Evolutionary conservation across 352 stramenopile species (phyloP).

Genomic region (Phytophthora aleatoria): DNA sequence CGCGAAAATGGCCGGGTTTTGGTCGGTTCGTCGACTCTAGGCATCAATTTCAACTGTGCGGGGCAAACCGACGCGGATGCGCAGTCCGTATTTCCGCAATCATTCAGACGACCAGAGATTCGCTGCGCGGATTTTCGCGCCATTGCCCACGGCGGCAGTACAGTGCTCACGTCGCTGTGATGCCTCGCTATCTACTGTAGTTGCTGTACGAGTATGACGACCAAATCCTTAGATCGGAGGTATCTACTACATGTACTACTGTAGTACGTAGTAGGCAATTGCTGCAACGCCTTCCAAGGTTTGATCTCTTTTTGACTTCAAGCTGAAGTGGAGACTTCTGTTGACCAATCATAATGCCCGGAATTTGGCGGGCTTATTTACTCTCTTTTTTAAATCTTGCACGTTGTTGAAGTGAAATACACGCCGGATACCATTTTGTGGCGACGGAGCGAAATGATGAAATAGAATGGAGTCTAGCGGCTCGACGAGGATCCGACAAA

Average conservation of each 20-base stretch:
- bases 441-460: too few species aligned
- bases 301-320: background rate
- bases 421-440: too few species aligned
- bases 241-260: too few species aligned
- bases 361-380: background rate
- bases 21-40: slow-evolving; percentile 16
- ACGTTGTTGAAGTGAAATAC: too few species aligned
- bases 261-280: background rate
- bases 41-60: background rate
- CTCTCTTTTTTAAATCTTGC: too few species aligned
- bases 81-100: slow-evolving; percentile 25
- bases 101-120: slow-evolving; percentile 12
- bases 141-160: background rate
- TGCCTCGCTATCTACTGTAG: too few species aligned
- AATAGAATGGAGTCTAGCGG: too few species aligned
- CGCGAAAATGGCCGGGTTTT: slow-evolving; percentile 11
- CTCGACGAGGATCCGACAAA: too few species aligned
- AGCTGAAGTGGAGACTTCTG: slow-evolving; percentile 1
- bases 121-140: background rate
- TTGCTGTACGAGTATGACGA: too few species aligned
- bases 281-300: background rate
- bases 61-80: slow-evolving; percentile 1
- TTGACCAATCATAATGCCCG: background rate
- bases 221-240: too few species aligned
- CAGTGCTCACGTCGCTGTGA: background rate